phyloP scores from a whole-genome alignment of 805 yeast species.

The Brettanomyces custersianus region DNA sequence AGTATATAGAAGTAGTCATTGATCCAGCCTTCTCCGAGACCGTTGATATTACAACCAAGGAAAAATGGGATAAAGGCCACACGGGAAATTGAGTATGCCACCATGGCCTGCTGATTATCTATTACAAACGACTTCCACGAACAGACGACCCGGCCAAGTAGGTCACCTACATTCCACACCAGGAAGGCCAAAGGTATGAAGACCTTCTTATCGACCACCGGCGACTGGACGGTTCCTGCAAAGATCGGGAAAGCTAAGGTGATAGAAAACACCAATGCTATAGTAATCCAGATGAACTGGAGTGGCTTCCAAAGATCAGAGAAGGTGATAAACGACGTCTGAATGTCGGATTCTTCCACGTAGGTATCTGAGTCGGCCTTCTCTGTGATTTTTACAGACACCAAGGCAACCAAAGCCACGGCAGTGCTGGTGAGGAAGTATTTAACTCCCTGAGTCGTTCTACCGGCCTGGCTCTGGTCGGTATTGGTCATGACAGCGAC shows the following conservation, averaged over 20 bases:
- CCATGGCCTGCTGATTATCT: slow-evolving; percentile 32
- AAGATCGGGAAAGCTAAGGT: slow-evolving; percentile 84
- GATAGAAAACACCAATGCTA: slow-evolving; percentile 63
- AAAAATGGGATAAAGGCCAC: slow-evolving; percentile 61
- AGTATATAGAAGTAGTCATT: slow-evolving; percentile 62
- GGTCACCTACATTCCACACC: slow-evolving; percentile 86
- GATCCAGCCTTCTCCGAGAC: slow-evolving; percentile 21
- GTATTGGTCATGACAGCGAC: slow-evolving; percentile 32
- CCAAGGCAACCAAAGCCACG: slow-evolving; percentile 14
- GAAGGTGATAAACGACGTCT: slow-evolving; percentile 45
- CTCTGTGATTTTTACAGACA: slow-evolving; percentile 14
- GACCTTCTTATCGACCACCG: slow-evolving; percentile 28
- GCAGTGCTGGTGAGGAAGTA: slow-evolving; percentile 29
- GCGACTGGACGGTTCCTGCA: slow-evolving; percentile 60
- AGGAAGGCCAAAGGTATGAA: slow-evolving; percentile 71
- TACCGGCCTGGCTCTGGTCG: slow-evolving; percentile 8
- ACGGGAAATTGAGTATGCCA: slow-evolving; percentile 49
- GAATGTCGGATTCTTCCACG: neutral
- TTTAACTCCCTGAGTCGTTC: slow-evolving; percentile 23
- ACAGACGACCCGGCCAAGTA: slow-evolving; percentile 67
- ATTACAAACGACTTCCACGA: slow-evolving; percentile 37
- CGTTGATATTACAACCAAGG: slow-evolving; percentile 53
- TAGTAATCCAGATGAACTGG: slow-evolving; percentile 54
- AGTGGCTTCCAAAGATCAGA: slow-evolving; percentile 51
- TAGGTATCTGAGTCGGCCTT: slow-evolving; percentile 3